Base-by-base conservation (phyloP, 257 asterid genomes). In the Ligustrum vulgare region DNA sequence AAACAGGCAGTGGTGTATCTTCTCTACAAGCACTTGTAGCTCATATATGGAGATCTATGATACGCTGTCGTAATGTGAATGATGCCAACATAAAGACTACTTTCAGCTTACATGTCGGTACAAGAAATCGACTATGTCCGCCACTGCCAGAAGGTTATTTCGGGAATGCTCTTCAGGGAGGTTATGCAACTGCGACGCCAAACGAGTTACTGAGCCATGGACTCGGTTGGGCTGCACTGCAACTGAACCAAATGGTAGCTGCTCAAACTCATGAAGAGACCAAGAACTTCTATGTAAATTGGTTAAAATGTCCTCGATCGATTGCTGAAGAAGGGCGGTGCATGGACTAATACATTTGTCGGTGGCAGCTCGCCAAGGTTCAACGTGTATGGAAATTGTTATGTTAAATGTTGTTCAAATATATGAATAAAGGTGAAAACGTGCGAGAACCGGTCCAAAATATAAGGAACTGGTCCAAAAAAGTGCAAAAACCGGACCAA, bases 351-450 rank as follows among this genome's bases (percentile, higher is more conserved):
- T 8, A 73, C 35, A 2, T 72, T 82, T 7, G 11, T 72, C 12
- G 31, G 86, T 5, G 64, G 81, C n/a, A 82, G 91, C 39, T 89
- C 92, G 8, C 88, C 89, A 0, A 72, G 91, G 66, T 82, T 82
- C 77, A 43, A 85, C 56, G 88, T 91, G 77, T 87, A 87, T 13
- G 90, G 84, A 0, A n/a, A n/a, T n/a, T n/a, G n/a, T n/a, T n/a
- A n/a, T n/a, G n/a, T n/a, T n/a, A n/a, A n/a, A n/a, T n/a, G n/a
- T n/a, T n/a, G n/a, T n/a, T n/a, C n/a, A n/a, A n/a, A n/a, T n/a
- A n/a, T n/a, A n/a, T n/a, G n/a, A n/a, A n/a, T n/a, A n/a, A n/a
- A n/a, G n/a, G n/a, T n/a, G n/a, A n/a, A n/a, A n/a, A n/a, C n/a
- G n/a, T n/a, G n/a, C n/a, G n/a, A n/a, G n/a, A n/a, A n/a, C n/a